Evolutionary conservation across 2,329 filamentous ascomycete species (phyloP).

Genomic region (Calonectria hongkongensis): DNA sequence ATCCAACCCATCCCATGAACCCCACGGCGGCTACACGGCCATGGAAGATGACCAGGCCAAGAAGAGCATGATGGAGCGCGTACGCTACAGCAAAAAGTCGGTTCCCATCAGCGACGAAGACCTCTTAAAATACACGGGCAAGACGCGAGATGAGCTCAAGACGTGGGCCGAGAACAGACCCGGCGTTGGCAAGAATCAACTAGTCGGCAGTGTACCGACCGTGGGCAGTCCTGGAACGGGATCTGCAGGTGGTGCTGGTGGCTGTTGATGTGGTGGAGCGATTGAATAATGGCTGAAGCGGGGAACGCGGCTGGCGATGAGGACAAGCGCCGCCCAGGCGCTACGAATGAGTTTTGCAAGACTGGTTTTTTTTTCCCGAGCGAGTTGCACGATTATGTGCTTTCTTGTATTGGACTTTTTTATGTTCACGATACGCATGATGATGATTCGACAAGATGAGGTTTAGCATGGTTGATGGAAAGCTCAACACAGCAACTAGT

Average conservation of each 20-base stretch:
- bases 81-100: conserved; percentile 57
- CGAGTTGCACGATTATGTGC: not conserved
- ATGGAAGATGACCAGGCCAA: conserved; percentile 18
- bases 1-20: not conserved
- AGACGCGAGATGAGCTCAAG: conserved; percentile 58
- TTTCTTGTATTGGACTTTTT: not conserved
- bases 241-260: conserved; percentile 49
- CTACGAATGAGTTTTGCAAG: conserved; percentile 30
- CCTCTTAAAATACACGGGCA: conserved; percentile 65
- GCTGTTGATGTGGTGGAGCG: conserved; percentile 59
- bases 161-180: conserved; percentile 62
- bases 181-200: conserved; percentile 64
- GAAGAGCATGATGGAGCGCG: conserved; percentile 57
- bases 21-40: conserved; percentile 27
- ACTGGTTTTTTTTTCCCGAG: too few species aligned
- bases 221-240: conserved; percentile 58
- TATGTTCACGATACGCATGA: not conserved
- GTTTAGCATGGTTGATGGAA: not conserved
- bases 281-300: conserved; percentile 2
- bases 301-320: conserved; percentile 11
- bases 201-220: conserved; percentile 57
- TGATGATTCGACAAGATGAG: not conserved
- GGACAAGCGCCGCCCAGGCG: conserved; percentile 43
- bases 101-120: conserved; percentile 61
- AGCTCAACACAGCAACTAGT: not conserved